phyloP scores from a whole-genome alignment of 331 rosid species.

The Acacia concinna region DNA sequence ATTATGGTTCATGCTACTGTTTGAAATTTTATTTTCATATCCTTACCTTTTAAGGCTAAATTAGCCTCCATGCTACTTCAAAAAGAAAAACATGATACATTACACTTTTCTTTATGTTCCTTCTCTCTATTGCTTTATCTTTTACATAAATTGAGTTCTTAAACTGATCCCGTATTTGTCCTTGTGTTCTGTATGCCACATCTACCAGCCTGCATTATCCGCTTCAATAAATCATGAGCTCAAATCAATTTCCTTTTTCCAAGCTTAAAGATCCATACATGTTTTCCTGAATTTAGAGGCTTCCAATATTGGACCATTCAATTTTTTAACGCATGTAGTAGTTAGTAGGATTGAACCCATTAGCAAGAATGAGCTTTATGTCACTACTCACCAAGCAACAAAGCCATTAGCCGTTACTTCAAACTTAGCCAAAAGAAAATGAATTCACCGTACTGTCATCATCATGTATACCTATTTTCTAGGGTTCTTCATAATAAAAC shows the following conservation, averaged over 20 bases:
- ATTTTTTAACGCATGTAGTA: background rate
- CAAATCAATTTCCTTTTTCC: background rate
- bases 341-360: background rate
- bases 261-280: constrained; percentile 27
- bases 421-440: constrained; percentile 27
- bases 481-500: background rate
- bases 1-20: background rate
- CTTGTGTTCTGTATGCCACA: background rate
- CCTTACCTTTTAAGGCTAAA: background rate
- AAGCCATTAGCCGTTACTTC: background rate
- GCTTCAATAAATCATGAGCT: background rate
- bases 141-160: background rate
- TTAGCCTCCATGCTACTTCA: background rate
- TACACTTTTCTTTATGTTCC: background rate
- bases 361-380: background rate
- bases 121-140: constrained; percentile 10
- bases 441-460: constrained; percentile 17
- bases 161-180: background rate
- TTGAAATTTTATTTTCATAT: too few species aligned
- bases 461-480: background rate
- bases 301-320: background rate
- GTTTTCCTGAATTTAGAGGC: constrained; percentile 30
- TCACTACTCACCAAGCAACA: background rate
- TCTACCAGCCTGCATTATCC: background rate
- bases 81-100: background rate